Evolutionary conservation across 768 basidiomycete genomes (phyloP), one percentile per base, ranked within the genome.

Genomic region (Megacollybia marginata): DNA sequence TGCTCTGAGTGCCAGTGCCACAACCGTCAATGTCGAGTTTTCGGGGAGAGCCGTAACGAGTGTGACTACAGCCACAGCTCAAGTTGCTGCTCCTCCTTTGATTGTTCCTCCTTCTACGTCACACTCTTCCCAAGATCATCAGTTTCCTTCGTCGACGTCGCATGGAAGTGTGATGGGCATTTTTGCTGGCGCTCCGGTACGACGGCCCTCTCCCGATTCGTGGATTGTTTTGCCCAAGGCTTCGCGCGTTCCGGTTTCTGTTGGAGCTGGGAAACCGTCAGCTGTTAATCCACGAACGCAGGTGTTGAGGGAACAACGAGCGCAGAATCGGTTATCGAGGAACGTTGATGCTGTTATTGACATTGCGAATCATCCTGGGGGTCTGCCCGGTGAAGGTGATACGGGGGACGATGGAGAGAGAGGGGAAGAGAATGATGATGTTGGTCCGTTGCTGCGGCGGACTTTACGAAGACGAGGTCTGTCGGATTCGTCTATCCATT

Each of bases 11-110:
- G 91, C 96, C 9, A 90, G 89, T 18, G 74, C 88, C 2, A 94
- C 89, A 45, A 93, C 92, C 1, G 94, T 98, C 57, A 96, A 93
- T 51, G 95, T 99, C 49, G 94, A 96, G 70, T 98, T 97, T 65
- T 88, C 83, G 3, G 76, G 81, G n/a, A 69, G 78, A 52, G 76
- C 79, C 7, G 68, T 79, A 48, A 73, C 76, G 18, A 76, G 66
- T 48, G 60, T 73, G 43, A 64, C 68, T 42, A 65, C n/a, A 23
- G 44, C 23, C 4, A 28, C 33, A 20, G n/a, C 35, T 42, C 18
- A 18, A 16, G 42, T 32, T 5, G n/a, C 5, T 19, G 18, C 5
- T 34, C 19, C 16, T 28, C 15, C 36, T 36, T 4, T 38, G 18
- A 20, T 15, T 2, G 18, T 38, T 38, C 32, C 49, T 18, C 49